Conservation (phyloP, 306 rosid species). For the Prunus mira region DNA sequence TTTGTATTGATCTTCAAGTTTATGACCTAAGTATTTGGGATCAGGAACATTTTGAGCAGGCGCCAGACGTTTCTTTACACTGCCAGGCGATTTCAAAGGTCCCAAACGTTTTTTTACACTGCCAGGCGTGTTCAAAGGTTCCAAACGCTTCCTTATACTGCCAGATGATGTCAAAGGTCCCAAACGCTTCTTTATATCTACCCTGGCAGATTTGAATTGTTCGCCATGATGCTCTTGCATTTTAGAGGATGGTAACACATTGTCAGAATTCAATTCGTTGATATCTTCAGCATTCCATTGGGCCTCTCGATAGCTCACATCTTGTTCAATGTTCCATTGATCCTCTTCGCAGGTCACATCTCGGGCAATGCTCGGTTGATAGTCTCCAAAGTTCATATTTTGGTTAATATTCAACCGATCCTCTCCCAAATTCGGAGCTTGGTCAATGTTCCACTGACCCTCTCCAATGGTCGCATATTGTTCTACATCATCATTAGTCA, state of each 20-base stretch:
- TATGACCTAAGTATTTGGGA: not conserved
- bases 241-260: not conserved
- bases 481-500: not conserved
- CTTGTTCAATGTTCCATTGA: conserved; percentile 9
- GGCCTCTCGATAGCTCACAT: not conserved
- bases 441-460: not conserved
- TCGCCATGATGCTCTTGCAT: conserved; percentile 1
- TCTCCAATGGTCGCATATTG: not conserved
- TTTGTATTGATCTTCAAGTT: not conserved
- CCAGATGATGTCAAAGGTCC: conserved; percentile 11
- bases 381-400: not conserved
- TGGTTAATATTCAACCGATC: not conserved
- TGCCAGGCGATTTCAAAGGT: not conserved
- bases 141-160: not conserved
- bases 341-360: not conserved
- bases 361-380: not conserved
- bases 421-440: not conserved
- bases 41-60: conserved; percentile 7
- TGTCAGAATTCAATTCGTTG: not conserved
- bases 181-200: conserved; percentile 23
- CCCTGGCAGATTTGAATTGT: not conserved
- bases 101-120: conserved; percentile 21
- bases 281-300: not conserved
- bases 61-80: conserved; percentile 13
- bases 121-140: not conserved